These are phyloP conservation scores for Gamarada debralockiae DNA, from an alignment of 495 filamentous ascomycete species.

Conservation along the genomic window DNA sequence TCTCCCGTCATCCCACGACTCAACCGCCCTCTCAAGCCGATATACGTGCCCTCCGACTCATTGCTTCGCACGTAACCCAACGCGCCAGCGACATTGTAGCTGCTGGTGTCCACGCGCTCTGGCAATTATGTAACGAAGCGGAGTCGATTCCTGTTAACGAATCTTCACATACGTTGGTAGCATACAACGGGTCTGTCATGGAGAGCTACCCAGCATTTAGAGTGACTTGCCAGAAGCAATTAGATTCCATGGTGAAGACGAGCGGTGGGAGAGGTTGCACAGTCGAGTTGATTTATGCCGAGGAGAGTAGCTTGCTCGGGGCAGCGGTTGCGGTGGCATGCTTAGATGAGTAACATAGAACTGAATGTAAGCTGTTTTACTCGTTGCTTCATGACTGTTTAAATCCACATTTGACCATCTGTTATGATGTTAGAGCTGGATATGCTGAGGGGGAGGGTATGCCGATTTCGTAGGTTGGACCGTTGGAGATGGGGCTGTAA, in stretches of 20 bases:
- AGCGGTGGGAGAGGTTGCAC: constrained; percentile 26
- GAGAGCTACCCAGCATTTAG: constrained; percentile 61
- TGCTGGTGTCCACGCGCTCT: constrained; percentile 57
- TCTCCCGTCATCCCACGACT: constrained; percentile 38
- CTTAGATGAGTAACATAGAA: constrained; percentile 26
- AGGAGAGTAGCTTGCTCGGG: constrained; percentile 58
- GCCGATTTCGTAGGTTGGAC: too few species aligned
- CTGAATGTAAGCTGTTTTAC: too few species aligned
- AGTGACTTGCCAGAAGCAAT: constrained; percentile 41
- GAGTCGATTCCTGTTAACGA: constrained; percentile 29
- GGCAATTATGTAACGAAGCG: constrained; percentile 48
- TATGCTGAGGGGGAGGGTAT: too few species aligned
- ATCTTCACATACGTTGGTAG: constrained; percentile 38
- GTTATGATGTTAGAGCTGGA: too few species aligned
- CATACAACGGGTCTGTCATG: constrained; percentile 62
- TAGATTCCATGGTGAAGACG: constrained; percentile 41
- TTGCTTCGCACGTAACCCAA: constrained; percentile 50
- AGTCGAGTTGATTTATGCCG: constrained; percentile 49
- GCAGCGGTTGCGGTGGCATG: constrained; percentile 56
- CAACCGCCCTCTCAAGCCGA: constrained; percentile 41
- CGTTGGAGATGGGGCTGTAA: too few species aligned
- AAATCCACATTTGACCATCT: too few species aligned
- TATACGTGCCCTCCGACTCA: constrained; percentile 46
- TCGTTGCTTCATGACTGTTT: too few species aligned
- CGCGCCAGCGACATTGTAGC: constrained; percentile 62